Evolutionary conservation across 805 yeast genomes (phyloP), one percentile per base, ranked within the genome.

Genomic region (Candida verbasci): DNA sequence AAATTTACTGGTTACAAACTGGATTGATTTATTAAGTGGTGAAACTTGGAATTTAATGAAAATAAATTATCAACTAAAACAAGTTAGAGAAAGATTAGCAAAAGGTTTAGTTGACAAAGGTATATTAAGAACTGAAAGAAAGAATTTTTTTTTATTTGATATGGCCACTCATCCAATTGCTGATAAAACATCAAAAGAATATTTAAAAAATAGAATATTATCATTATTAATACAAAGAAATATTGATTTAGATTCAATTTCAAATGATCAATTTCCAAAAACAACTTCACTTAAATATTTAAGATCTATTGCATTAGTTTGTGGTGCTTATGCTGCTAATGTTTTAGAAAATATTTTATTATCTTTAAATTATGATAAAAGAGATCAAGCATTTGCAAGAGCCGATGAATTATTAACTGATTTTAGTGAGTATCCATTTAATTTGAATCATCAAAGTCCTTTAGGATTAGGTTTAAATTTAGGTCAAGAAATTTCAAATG

Each of bases 91-190:
- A 63, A 75, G 98, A 49, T 71, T 93, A 45, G 95, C 96, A 38
- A 93, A 93, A 62, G 98, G 98, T 0, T 71, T 93, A 36, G 98
- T 94, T 25, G 98, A 93, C 60, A 93, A 93, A 65, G 97, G 98
- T 16, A 82, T 93, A 31, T 73, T 94, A 53, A 81, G 96, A 65
- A 93, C 98, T 6, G 98, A 93, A 62, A 79, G 95, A 60, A 87
- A 89, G 58, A 93, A 87, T 65, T 93, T 93, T 57, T 78, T 93
- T 52, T 68, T 93, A 37, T 93, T 93, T 51, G 98, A 93, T 60
- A 93, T 93, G 97, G 96, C 98, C 21, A 93, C 98, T 7, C 98
- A 94, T 61, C 98, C 98, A 6, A 77, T 93, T 10, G 82, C 89
- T 22, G 98, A 93, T 60, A 74, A 82, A 29, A 67, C 78, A 45